Evolutionary conservation across 2,329 filamentous ascomycete genomes (phyloP).

Genomic region (Davidsoniella eucalypti): DNA sequence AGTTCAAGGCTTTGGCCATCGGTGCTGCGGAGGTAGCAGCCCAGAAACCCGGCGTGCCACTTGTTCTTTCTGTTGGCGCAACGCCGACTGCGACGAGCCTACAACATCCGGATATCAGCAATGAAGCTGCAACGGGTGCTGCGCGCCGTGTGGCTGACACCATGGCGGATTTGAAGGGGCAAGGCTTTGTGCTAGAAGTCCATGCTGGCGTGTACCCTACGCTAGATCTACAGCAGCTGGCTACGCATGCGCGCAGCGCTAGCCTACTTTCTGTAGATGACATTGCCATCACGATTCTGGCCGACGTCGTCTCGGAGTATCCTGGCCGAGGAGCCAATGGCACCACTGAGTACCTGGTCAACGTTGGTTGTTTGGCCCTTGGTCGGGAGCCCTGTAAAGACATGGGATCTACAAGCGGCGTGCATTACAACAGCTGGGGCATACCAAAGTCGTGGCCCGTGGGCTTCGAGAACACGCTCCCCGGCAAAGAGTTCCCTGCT

Average conservation of each 20-base stretch:
- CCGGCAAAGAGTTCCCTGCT: conserved; percentile 26
- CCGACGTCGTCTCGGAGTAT: conserved; percentile 56
- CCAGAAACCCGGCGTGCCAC: conserved; percentile 17
- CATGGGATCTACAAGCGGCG: conserved; percentile 18
- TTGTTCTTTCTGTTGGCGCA: conserved; percentile 55
- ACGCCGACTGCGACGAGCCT: conserved; percentile 56
- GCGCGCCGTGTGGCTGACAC: conserved; percentile 13
- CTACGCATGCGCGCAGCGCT: conserved; percentile 41
- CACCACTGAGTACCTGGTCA: conserved; percentile 48
- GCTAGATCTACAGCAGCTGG: conserved; percentile 64
- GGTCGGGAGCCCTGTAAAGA: conserved; percentile 56
- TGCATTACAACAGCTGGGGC: conserved; percentile 54
- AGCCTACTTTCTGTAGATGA: conserved; percentile 32
- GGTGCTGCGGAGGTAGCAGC: background rate
- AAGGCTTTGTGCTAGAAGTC: conserved; percentile 36
- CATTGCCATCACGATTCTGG: conserved; percentile 52
- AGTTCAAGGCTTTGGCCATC: conserved; percentile 31
- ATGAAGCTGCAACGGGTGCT: conserved; percentile 18
- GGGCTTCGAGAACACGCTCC: conserved; percentile 19
- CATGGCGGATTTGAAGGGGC: conserved; percentile 24
- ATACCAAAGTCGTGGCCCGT: conserved; percentile 42
- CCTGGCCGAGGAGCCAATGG: conserved; percentile 32
- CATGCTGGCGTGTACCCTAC: conserved; percentile 64
- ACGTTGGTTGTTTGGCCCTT: conserved; percentile 51
- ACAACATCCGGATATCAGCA: conserved; percentile 32